phyloP scores from a whole-genome alignment of 805 yeast genomes.

The Lipomyces spencermartinsiae region DNA sequence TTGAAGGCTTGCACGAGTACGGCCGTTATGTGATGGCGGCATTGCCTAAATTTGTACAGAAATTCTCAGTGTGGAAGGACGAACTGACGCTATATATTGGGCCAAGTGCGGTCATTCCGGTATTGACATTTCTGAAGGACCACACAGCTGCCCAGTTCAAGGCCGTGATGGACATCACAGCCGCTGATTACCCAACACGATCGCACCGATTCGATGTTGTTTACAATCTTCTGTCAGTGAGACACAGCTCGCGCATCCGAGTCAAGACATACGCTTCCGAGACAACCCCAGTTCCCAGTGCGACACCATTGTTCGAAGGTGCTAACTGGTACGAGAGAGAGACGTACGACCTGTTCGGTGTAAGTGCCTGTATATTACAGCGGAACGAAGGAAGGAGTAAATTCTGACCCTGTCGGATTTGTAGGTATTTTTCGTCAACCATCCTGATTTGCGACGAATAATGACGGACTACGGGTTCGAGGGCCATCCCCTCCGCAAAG shows the following conservation, averaged over 20 bases:
- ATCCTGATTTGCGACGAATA: constrained; percentile 87
- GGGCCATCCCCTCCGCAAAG: constrained; percentile 90
- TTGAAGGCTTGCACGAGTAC: constrained; percentile 49
- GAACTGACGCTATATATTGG: constrained; percentile 78
- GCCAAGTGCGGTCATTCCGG: constrained; percentile 77
- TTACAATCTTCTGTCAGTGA: constrained; percentile 77
- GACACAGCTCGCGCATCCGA: constrained; percentile 85
- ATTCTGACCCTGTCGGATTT: neutral
- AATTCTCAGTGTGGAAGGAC: constrained; percentile 89
- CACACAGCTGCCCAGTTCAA: constrained; percentile 85
- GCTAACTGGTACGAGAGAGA: constrained; percentile 93
- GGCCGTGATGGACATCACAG: constrained; percentile 79
- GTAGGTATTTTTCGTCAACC: constrained; percentile 75
- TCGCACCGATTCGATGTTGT: constrained; percentile 86
- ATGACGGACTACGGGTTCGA: constrained; percentile 92
- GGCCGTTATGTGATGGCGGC: constrained; percentile 79
- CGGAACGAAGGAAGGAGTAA: neutral
- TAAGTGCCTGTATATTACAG: constrained; percentile 14
- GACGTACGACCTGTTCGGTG: constrained; percentile 84
- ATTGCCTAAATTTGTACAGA: constrained; percentile 81
- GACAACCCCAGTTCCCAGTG: constrained; percentile 78
- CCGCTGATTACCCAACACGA: constrained; percentile 85
- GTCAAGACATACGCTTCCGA: constrained; percentile 89
- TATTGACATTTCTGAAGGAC: constrained; percentile 69
- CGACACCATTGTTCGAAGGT: constrained; percentile 74